phyloP scores from a whole-genome alignment of 176 grass and related monocot genomes.

The Saccharum officinarum region DNA sequence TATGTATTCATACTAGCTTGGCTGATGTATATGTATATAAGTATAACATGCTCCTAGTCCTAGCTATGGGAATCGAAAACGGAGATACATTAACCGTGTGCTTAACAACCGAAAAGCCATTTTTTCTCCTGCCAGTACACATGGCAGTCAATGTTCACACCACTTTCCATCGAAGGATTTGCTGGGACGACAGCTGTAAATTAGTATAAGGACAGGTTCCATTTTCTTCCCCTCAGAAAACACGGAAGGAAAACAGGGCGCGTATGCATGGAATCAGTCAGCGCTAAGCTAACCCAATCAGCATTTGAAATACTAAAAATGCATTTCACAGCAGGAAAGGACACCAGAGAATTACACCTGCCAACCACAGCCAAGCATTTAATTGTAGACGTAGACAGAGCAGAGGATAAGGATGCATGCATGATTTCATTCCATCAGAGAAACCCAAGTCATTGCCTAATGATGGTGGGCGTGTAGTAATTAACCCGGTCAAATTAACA shows the following conservation, averaged over 20 bases:
- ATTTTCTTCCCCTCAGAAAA: not conserved
- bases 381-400: not conserved
- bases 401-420: not conserved
- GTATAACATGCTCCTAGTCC: not conserved
- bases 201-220: not conserved
- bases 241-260: not conserved
- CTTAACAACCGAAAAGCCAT: not conserved
- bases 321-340: too few relatives aligned
- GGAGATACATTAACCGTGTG: not conserved
- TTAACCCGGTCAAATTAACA: conserved; percentile 27
- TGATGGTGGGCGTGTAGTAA: conserved; percentile 5
- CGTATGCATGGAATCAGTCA: not conserved
- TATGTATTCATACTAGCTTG: not conserved
- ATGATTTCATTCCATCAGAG: not conserved
- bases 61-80: not conserved
- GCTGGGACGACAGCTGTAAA: not conserved
- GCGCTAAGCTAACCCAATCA: not conserved
- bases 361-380: conserved; percentile 7
- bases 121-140: not conserved
- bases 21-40: too few relatives aligned
- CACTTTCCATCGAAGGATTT: not conserved
- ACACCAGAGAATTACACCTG: not conserved
- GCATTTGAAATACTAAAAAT: not conserved
- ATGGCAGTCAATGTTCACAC: conserved; percentile 17
- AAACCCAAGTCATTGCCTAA: not conserved